A percentile compares a stretch with the other conserved stretches of the same genome.
phyloP scores from a whole-genome alignment of 2,329 filamentous ascomycete species.

The Sarocladium strictum region DNA sequence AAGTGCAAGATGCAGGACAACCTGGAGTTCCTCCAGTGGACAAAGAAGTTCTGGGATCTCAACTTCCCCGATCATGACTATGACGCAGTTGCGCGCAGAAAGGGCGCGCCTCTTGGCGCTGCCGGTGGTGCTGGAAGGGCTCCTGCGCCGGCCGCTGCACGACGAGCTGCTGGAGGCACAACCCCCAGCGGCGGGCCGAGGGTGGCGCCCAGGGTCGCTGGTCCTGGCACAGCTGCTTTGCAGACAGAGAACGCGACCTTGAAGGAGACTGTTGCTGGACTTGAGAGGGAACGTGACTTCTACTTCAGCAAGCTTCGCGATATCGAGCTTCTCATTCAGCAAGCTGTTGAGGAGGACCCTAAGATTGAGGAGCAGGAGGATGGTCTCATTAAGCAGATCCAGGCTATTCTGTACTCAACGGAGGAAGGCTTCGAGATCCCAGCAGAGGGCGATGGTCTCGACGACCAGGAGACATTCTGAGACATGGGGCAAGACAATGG shows the following conservation, averaged over 20 bases:
- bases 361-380: constrained; percentile 92
- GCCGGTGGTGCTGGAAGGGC: constrained; percentile 42
- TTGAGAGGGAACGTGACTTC: constrained; percentile 96
- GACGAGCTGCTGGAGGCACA: constrained; percentile 52
- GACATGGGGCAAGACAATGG: not conserved
- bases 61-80: constrained; percentile 97
- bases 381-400: constrained; percentile 89
- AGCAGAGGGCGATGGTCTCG: constrained; percentile 63
- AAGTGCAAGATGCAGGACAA: constrained; percentile 99
- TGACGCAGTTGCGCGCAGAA: constrained; percentile 80
- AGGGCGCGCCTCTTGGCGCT: constrained; percentile 59
- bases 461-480: constrained; percentile 77
- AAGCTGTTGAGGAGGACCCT: constrained; percentile 85
- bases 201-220: constrained; percentile 38
- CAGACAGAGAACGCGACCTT: constrained; percentile 80
- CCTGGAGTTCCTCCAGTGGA: constrained; percentile 96
- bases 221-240: constrained; percentile 63
- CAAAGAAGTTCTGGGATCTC: constrained; percentile 95
- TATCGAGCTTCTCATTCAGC: constrained; percentile 91
- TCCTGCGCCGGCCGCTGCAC: constrained; percentile 41
- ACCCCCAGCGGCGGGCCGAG: constrained; percentile 55
- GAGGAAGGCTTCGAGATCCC: constrained; percentile 92
- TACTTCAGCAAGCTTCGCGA: constrained; percentile 99
- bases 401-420: constrained; percentile 94
- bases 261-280: constrained; percentile 89